phyloP scores from a whole-genome alignment of 257 asterid genomes.

The Petunia secreta region DNA sequence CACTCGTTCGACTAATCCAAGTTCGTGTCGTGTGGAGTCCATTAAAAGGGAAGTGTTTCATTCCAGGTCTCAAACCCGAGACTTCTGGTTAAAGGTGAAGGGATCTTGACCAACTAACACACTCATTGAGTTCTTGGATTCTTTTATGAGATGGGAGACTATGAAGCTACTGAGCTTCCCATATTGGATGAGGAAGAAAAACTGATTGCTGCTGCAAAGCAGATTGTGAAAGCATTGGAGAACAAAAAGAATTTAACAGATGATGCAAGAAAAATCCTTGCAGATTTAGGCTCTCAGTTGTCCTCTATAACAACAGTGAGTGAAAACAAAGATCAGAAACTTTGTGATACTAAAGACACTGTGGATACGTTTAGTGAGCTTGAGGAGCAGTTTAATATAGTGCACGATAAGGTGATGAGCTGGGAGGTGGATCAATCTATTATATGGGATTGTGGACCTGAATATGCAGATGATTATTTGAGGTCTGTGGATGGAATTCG shows the following conservation, averaged over 20 bases:
- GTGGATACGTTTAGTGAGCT: slow-evolving; percentile 47
- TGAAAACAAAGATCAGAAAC: slow-evolving; percentile 27
- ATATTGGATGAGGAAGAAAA: slow-evolving; percentile 70
- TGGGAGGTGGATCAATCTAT: slow-evolving; percentile 73
- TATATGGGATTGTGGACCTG: slow-evolving; percentile 83
- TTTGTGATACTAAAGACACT: slow-evolving; percentile 22
- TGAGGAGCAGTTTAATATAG: slow-evolving; percentile 57
- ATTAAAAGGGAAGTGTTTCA: too few species aligned
- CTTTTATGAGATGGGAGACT: slow-evolving; percentile 60
- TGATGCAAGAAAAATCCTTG: slow-evolving; percentile 60
- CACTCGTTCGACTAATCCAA: background rate
- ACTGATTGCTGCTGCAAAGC: slow-evolving; percentile 67
- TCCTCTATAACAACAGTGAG: slow-evolving; percentile 41
- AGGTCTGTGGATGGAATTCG: slow-evolving; percentile 68
- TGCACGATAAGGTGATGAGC: slow-evolving; percentile 62
- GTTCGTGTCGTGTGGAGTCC: background rate
- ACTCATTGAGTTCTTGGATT: background rate
- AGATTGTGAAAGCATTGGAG: slow-evolving; percentile 59
- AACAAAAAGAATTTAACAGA: slow-evolving; percentile 47
- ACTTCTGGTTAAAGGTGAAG: background rate
- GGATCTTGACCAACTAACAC: background rate
- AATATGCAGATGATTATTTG: slow-evolving; percentile 68
- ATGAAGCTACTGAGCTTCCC: slow-evolving; percentile 31
- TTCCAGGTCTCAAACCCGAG: too few species aligned
- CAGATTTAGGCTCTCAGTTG: slow-evolving; percentile 71